Percentiles rank a stretch among this genome's conserved stretches.
Conservation (phyloP, 2,329 filamentous ascomycete species). For the Emergomyces orientalis region DNA sequence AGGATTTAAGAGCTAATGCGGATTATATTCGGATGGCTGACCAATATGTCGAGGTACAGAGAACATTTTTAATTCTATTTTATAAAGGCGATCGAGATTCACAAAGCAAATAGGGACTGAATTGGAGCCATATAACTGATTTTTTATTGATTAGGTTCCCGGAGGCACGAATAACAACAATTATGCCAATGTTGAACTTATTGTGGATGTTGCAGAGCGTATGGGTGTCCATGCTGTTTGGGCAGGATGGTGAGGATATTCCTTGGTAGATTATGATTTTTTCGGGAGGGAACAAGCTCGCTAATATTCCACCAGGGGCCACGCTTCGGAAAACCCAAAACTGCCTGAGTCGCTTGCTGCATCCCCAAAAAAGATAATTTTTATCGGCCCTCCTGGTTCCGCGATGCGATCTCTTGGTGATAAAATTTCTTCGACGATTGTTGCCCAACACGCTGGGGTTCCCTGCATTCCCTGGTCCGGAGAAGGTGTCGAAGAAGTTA, state of each 20-base stretch:
- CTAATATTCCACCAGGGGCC: constrained; percentile 54
- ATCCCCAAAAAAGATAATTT: constrained; percentile 96
- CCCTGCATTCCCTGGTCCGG: constrained; percentile 99
- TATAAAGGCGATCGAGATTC: not conserved
- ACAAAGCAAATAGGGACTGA: not conserved
- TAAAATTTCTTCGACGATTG: constrained; percentile 99
- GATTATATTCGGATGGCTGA: constrained; percentile 99
- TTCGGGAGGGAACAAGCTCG: not conserved
- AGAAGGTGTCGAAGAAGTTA: constrained; percentile 74
- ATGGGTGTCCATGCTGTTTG: constrained; percentile 98
- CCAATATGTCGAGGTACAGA: constrained; percentile 79
- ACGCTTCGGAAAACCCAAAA: constrained; percentile 97
- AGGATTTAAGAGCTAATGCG: constrained; percentile 93
- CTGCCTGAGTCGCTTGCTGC: constrained; percentile 91
- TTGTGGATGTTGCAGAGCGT: constrained; percentile 95
- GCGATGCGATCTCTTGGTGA: constrained; percentile 98
- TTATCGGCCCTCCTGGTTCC: constrained; percentile 94
- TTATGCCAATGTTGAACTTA: constrained; percentile 98
- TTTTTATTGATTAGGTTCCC: constrained; percentile 52
- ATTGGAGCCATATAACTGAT: constrained; percentile 4
- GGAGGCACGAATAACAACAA: constrained; percentile 99
- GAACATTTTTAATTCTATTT: not conserved
- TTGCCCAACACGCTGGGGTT: constrained; percentile 90
- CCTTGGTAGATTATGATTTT: not conserved
- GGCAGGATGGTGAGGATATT: constrained; percentile 79